Conservation (phyloP, 2,329 filamentous ascomycete genomes). For the Fusarium liriodendri region DNA sequence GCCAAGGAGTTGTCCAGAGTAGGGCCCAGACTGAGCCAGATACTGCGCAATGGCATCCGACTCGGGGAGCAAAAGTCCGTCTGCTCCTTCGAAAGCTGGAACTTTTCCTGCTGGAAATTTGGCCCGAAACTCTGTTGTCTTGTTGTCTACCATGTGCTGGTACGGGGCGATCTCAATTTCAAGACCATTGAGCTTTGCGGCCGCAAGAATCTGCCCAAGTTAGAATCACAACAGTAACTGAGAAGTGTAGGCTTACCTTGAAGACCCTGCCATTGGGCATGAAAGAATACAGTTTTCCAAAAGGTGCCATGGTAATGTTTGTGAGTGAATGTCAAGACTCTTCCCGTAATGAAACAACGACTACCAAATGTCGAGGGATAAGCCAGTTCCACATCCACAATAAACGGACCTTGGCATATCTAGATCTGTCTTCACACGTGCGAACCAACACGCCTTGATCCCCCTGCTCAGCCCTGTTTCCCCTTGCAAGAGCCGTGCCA, state of each 20-base stretch:
- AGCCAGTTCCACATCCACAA: background rate
- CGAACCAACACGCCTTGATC: background rate
- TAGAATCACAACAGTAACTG: background rate
- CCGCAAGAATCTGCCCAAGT: background rate
- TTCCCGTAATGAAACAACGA: background rate
- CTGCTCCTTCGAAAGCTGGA: background rate
- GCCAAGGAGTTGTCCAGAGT: background rate
- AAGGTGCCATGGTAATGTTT: background rate
- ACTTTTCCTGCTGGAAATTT: background rate
- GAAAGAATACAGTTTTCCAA: background rate
- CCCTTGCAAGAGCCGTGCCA: background rate
- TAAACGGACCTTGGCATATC: background rate
- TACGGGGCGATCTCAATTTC: background rate
- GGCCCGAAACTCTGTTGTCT: background rate
- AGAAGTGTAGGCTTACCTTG: background rate
- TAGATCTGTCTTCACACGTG: background rate
- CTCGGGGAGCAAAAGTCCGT: background rate
- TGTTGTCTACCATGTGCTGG: background rate
- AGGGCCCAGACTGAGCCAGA: background rate
- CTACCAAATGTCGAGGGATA: background rate
- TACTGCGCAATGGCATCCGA: background rate
- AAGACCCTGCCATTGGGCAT: background rate
- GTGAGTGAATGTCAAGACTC: background rate
- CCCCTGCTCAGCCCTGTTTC: background rate
- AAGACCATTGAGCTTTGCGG: background rate